A percentile compares a stretch with the other conserved stretches of the same genome.
Evolutionary conservation across 352 stramenopile species (phyloP).

Genomic region (Pythium myriotylum): DNA sequence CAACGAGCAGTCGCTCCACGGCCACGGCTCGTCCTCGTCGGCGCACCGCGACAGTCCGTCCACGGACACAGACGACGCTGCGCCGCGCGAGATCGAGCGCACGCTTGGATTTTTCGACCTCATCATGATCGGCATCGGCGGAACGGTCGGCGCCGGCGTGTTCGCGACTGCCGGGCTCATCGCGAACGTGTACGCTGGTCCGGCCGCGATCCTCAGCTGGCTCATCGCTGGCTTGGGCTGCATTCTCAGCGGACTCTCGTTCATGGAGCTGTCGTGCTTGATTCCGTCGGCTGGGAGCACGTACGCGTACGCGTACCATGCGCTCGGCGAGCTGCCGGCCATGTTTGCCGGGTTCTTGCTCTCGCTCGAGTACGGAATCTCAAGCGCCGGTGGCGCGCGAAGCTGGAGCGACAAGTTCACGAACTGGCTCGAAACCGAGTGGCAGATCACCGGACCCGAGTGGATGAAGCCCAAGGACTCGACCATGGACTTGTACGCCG

Average conservation of each 20-base stretch:
- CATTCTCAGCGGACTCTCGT: slow-evolving; percentile 83
- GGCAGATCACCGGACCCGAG: slow-evolving; percentile 39
- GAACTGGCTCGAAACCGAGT: slow-evolving; percentile 69
- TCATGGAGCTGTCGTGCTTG: slow-evolving; percentile 89
- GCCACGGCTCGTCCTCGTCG: slow-evolving; percentile 10
- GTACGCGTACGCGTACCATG: slow-evolving; percentile 94
- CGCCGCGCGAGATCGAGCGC: slow-evolving; percentile 43
- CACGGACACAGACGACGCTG: slow-evolving; percentile 15
- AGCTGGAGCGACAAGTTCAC: slow-evolving; percentile 95
- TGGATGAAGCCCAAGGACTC: slow-evolving; percentile 77
- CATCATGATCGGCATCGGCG: slow-evolving; percentile 92
- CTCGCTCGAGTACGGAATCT: slow-evolving; percentile 94
- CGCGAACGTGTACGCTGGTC: slow-evolving; percentile 65
- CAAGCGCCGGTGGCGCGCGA: slow-evolving; percentile 88
- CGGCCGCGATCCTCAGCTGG: slow-evolving; percentile 85
- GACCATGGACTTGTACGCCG: slow-evolving; percentile 70
- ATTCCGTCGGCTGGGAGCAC: slow-evolving; percentile 91
- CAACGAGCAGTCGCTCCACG: slow-evolving; percentile 9
- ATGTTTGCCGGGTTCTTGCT: slow-evolving; percentile 88
- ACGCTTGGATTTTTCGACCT: slow-evolving; percentile 92
- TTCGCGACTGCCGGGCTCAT: slow-evolving; percentile 88
- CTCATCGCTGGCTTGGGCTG: slow-evolving; percentile 81
- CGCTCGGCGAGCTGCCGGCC: slow-evolving; percentile 92
- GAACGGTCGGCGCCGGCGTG: slow-evolving; percentile 93
- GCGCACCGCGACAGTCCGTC: slow-evolving; percentile 24